Percentiles rank a stretch among this genome's conserved stretches.
phyloP scores from a whole-genome alignment of 805 yeast species.

The Yarrowia phangngaensis region DNA sequence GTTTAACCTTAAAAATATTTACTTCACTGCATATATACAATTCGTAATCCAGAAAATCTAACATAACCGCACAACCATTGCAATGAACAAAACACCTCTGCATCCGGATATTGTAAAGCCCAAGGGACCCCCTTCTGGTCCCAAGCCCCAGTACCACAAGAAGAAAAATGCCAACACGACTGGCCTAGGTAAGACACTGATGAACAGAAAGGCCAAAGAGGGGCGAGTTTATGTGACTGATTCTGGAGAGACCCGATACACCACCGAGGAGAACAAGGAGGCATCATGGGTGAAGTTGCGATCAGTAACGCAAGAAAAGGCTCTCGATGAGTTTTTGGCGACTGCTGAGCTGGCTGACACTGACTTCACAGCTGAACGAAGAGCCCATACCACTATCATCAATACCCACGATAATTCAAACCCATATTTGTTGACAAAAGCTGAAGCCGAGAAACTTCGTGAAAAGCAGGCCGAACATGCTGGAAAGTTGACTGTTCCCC shows the following conservation, averaged over 20 bases:
- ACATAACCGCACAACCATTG: too few relatives aligned
- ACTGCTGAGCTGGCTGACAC: constrained; percentile 96
- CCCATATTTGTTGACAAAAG: constrained; percentile 60
- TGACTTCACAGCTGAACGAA: constrained; percentile 89
- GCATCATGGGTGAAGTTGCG: constrained; percentile 86
- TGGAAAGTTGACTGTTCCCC: constrained; percentile 75
- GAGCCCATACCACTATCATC: constrained; percentile 77
- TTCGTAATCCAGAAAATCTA: too few relatives aligned
- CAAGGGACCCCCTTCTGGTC: constrained; percentile 68
- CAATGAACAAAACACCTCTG: constrained; percentile 16
- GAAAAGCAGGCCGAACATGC: constrained; percentile 53
- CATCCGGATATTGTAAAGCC: constrained; percentile 21
- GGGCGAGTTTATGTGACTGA: constrained; percentile 43
- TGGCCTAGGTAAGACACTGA: constrained; percentile 81
- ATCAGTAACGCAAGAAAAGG: constrained; percentile 91
- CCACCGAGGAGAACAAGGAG: constrained; percentile 79
- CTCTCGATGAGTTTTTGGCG: constrained; percentile 88
- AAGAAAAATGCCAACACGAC: constrained; percentile 51
- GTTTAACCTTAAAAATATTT: constrained; percentile 15
- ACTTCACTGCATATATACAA: constrained; percentile 1
- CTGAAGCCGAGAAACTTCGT: constrained; percentile 59
- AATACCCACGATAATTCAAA: constrained; percentile 49
- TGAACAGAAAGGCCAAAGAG: constrained; percentile 54
- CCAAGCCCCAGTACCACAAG: constrained; percentile 82
- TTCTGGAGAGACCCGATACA: constrained; percentile 82